phyloP scores from a whole-genome alignment of 163 green algal species.

The Scenedesmus sp. region DNA sequence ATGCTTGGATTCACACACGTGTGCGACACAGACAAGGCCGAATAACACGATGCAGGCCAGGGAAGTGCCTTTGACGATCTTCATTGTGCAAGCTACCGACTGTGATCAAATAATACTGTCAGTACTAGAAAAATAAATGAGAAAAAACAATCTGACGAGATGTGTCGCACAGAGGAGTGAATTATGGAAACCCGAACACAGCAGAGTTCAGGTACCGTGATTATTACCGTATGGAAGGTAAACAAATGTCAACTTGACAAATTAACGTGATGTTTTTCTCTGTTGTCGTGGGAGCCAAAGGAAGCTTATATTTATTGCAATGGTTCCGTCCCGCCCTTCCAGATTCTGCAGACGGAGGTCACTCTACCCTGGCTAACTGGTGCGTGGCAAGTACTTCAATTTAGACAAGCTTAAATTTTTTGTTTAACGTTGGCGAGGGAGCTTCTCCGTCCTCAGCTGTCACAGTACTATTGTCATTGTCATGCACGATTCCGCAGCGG shows the following conservation, averaged over 20 bases:
- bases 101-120: no score
- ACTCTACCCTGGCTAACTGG: neutral
- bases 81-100: neutral
- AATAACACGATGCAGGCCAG: neutral
- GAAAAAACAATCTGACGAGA: no score
- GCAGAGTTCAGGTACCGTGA: neutral
- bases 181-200: neutral
- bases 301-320: neutral
- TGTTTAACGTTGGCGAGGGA: no score
- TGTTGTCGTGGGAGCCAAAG: neutral
- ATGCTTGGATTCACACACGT: conserved; percentile 5
- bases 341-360: neutral
- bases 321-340: neutral
- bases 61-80: neutral
- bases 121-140: no score
- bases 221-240: no score
- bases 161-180: neutral
- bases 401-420: neutral
- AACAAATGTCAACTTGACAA: no score
- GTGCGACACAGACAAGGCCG: neutral
- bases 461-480: no score
- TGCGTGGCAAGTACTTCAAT: neutral
- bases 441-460: neutral
- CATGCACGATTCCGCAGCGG: neutral
- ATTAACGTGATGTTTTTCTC: neutral